Evolutionary conservation across 2,329 filamentous ascomycete species (phyloP).

Genomic region (Cercospora berteroae): DNA sequence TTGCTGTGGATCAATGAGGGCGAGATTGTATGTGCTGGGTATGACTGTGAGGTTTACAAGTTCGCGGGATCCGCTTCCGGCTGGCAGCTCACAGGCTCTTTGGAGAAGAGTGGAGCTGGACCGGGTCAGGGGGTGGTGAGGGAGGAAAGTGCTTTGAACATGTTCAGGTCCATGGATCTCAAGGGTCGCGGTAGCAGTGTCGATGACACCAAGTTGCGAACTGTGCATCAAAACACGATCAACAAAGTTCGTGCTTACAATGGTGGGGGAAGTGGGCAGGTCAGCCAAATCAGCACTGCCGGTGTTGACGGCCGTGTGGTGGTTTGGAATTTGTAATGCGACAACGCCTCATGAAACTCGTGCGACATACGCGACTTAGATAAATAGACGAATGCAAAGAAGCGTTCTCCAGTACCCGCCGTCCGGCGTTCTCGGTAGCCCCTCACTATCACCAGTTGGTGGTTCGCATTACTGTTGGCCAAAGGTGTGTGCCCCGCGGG

Average conservation of each 20-base stretch:
- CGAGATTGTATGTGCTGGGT: constrained; percentile 92
- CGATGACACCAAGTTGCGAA: constrained; percentile 92
- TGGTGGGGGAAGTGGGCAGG: constrained; percentile 52
- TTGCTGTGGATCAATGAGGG: constrained; percentile 88
- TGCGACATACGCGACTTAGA: not conserved
- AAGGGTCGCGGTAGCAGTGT: constrained; percentile 76
- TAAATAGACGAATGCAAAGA: not conserved
- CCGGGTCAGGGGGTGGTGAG: constrained; percentile 48
- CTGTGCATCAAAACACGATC: constrained; percentile 95
- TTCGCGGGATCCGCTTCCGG: constrained; percentile 75
- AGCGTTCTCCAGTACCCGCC: not conserved
- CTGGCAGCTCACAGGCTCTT: constrained; percentile 78
- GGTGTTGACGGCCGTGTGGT: constrained; percentile 51
- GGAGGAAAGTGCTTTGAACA: constrained; percentile 93
- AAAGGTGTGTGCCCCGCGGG: not conserved
- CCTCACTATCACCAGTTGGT: not conserved
- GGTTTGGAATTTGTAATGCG: constrained; percentile 46
- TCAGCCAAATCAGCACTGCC: constrained; percentile 71
- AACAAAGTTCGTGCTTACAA: constrained; percentile 78
- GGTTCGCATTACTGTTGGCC: not conserved
- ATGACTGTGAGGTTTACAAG: constrained; percentile 84
- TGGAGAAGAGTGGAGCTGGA: constrained; percentile 61
- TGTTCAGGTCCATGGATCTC: constrained; percentile 98
- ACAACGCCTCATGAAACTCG: not conserved
- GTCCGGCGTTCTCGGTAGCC: not conserved